phyloP scores from a whole-genome alignment of 2,329 filamentous ascomycete species.

The Cladosporium phlei region DNA sequence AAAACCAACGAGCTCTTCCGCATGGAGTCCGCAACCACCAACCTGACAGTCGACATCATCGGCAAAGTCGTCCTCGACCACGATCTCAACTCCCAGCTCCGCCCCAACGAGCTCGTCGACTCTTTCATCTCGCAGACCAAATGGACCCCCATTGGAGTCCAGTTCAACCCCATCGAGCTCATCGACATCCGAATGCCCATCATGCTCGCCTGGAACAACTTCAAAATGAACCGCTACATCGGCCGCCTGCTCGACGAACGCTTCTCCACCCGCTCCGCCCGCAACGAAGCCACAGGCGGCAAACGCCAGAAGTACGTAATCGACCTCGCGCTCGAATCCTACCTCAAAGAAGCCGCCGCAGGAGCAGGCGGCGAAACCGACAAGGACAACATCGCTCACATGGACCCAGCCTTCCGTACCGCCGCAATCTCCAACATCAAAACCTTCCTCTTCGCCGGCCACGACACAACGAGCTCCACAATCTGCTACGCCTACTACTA shows the following conservation, averaged over 20 bases:
- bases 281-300: constrained; percentile 24
- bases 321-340: constrained; percentile 34
- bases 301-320: constrained; percentile 28
- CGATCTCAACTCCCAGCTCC: constrained; percentile 34
- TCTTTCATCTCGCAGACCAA: constrained; percentile 33
- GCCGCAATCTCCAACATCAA: constrained; percentile 36
- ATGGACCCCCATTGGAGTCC: constrained; percentile 33
- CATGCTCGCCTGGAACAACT: constrained; percentile 32
- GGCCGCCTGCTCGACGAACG: constrained; percentile 34
- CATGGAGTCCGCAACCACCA: constrained; percentile 37
- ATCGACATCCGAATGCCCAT: constrained; percentile 35
- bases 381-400: constrained; percentile 22
- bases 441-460: constrained; percentile 41
- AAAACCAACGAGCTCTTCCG: constrained; percentile 35
- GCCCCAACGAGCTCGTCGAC: constrained; percentile 33
- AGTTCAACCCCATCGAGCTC: constrained; percentile 34
- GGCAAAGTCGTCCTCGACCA: constrained; percentile 37
- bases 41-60: constrained; percentile 41
- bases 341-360: constrained; percentile 31
- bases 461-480: constrained; percentile 38
- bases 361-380: constrained; percentile 18
- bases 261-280: constrained; percentile 30
- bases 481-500: constrained; percentile 39
- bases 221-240: constrained; percentile 34
- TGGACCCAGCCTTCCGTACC: constrained; percentile 35